Evolutionary conservation across 257 asterid genomes (phyloP).

Genomic region (Ilex asprella): DNA sequence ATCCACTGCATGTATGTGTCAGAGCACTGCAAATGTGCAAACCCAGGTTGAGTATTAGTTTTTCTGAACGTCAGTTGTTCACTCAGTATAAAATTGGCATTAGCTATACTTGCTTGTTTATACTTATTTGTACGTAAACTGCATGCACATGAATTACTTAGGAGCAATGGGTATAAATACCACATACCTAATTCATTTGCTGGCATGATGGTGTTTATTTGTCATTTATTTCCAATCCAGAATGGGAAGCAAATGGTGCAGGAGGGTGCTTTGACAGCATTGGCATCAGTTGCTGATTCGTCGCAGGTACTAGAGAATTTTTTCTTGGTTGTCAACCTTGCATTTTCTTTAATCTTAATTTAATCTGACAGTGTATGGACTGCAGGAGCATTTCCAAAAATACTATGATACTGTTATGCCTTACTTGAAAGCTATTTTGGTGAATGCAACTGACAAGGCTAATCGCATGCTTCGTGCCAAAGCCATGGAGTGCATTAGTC

Average conservation of each 20-base stretch:
- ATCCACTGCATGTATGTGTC: too few species aligned
- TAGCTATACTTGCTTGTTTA: too few species aligned
- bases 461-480: constrained; percentile 97
- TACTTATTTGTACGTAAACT: too few species aligned
- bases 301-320: constrained; percentile 35
- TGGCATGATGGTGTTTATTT: too few species aligned
- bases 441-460: constrained; percentile 78
- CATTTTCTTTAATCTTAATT: neutral
- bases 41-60: too few species aligned
- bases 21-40: too few species aligned
- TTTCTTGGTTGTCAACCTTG: too few species aligned
- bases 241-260: constrained; percentile 97
- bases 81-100: too few species aligned
- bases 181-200: too few species aligned
- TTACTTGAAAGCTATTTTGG: constrained; percentile 76
- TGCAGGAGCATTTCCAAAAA: constrained; percentile 75
- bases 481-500: constrained; percentile 93
- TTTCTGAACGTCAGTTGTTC: constrained; percentile 3
- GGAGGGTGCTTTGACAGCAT: constrained; percentile 91
- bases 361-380: constrained; percentile 11
- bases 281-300: constrained; percentile 96
- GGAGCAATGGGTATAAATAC: too few species aligned
- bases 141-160: too few species aligned
- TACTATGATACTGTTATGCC: constrained; percentile 93
- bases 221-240: constrained; percentile 38